Evolutionary conservation across 2,329 filamentous ascomycete species (phyloP).

Genomic region (Sphaceloma murrayae): DNA sequence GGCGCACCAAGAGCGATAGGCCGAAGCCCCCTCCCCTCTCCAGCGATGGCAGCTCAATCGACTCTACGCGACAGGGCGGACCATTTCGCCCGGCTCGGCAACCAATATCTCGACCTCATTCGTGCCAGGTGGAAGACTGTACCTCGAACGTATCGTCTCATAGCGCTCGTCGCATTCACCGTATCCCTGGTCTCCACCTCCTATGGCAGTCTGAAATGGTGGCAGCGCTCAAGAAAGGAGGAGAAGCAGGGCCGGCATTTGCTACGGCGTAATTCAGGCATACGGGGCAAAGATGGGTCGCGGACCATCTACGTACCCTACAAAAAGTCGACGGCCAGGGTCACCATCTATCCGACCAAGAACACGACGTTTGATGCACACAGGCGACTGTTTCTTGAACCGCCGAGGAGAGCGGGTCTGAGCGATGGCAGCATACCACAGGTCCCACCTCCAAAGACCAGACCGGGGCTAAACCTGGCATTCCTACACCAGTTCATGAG

Average conservation of each 20-base stretch:
- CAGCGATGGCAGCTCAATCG: constrained; percentile 83
- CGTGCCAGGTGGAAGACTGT: constrained; percentile 49
- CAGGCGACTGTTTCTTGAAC: constrained; percentile 82
- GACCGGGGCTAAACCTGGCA: constrained; percentile 86
- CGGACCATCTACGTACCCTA: constrained; percentile 93
- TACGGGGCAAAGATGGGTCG: constrained; percentile 89
- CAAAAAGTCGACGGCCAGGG: constrained; percentile 76
- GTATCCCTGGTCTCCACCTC: constrained; percentile 69
- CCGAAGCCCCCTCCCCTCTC: constrained; percentile 7
- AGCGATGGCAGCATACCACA: constrained; percentile 52
- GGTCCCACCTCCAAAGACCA: constrained; percentile 80
- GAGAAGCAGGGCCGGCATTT: constrained; percentile 73
- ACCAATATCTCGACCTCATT: constrained; percentile 41
- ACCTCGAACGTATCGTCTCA: constrained; percentile 60
- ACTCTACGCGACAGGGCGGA: constrained; percentile 50
- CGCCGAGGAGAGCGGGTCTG: constrained; percentile 71
- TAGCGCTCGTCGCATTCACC: constrained; percentile 66
- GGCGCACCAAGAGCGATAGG: not conserved
- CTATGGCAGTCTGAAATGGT: constrained; percentile 71
- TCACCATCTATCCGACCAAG: constrained; percentile 84
- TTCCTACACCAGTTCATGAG: constrained; percentile 96
- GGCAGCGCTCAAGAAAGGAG: constrained; percentile 63
- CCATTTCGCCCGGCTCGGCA: constrained; percentile 38
- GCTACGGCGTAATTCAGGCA: constrained; percentile 80
- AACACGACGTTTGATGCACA: constrained; percentile 93